phyloP scores from a whole-genome alignment of 805 yeast species.

The Lachancea cidri region DNA sequence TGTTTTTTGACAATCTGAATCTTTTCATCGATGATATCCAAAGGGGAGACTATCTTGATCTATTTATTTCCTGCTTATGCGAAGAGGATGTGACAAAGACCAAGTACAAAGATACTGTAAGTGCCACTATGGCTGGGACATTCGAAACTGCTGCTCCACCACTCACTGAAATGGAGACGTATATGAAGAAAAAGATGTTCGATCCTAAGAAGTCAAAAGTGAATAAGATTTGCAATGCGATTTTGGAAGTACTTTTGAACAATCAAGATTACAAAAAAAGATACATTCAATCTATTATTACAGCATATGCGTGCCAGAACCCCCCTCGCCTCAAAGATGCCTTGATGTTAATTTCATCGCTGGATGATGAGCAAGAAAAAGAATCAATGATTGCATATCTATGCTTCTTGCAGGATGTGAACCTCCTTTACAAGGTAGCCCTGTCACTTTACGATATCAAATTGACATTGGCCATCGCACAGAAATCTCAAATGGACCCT shows the following conservation, averaged over 20 bases:
- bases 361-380: slow-evolving; percentile 44
- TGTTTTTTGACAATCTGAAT: slow-evolving; percentile 60
- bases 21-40: slow-evolving; percentile 65
- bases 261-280: slow-evolving; percentile 46
- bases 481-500: slow-evolving; percentile 96
- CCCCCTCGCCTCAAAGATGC: slow-evolving; percentile 86
- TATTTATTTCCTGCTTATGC: slow-evolving; percentile 78
- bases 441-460: slow-evolving; percentile 78
- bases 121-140: slow-evolving; percentile 23
- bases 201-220: slow-evolving; percentile 51
- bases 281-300: slow-evolving; percentile 72
- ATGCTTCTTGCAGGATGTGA: slow-evolving; percentile 87
- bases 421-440: slow-evolving; percentile 71
- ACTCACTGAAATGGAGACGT: slow-evolving; percentile 37
- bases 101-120: slow-evolving; percentile 71
- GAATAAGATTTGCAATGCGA: slow-evolving; percentile 68
- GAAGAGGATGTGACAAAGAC: slow-evolving; percentile 82
- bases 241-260: slow-evolving; percentile 49
- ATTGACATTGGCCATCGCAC: slow-evolving; percentile 79
- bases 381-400: slow-evolving; percentile 73
- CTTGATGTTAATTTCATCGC: slow-evolving; percentile 51
- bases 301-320: slow-evolving; percentile 86
- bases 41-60: slow-evolving; percentile 70
- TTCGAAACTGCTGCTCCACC: slow-evolving; percentile 30
- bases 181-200: slow-evolving; percentile 36